Conservation (phyloP, 1,284 basidiomycete genomes). For the Papiliotrema terrestris region DNA sequence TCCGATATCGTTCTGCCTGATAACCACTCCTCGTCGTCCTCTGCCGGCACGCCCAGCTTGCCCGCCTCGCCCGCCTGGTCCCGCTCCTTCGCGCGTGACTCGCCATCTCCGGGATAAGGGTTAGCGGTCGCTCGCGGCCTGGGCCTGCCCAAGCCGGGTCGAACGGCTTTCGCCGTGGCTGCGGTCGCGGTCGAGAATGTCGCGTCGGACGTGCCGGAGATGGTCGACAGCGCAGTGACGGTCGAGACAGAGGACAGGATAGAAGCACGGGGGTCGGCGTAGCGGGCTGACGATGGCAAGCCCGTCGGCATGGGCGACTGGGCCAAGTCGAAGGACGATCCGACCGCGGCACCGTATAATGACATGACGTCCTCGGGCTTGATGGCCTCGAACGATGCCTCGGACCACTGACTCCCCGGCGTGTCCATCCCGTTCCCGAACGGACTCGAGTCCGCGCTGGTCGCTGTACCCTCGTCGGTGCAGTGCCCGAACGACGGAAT, state of each 20-base stretch:
- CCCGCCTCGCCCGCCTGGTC: not conserved
- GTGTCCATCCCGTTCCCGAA: slow-evolving; percentile 6
- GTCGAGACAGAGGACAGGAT: not conserved
- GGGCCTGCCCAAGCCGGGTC: not conserved
- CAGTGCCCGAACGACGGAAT: slow-evolving; percentile 7
- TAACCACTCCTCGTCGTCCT: slow-evolving; percentile 18
- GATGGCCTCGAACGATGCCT: slow-evolving; percentile 29
- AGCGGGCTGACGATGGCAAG: not conserved
- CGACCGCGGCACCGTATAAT: slow-evolving; percentile 15
- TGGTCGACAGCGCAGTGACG: slow-evolving; percentile 1
- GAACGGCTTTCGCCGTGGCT: not conserved
- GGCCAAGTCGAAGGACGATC: not conserved
- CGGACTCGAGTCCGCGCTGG: slow-evolving; percentile 6
- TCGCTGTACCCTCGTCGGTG: slow-evolving; percentile 5
- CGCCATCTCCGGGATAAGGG: not conserved
- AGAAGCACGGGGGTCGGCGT: not conserved
- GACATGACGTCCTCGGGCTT: slow-evolving; percentile 20
- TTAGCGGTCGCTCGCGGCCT: slow-evolving; percentile 5
- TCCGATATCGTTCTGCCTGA: slow-evolving; percentile 24
- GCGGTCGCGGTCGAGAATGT: not conserved
- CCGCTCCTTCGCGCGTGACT: not conserved
- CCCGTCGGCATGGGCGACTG: not conserved
- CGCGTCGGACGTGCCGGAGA: slow-evolving; percentile 5
- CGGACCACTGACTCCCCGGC: slow-evolving; percentile 16
- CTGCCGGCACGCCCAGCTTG: not conserved